Evolutionary conservation across 1,139 yeast species (phyloP).

Genomic region (Geotrichum fermentans): DNA sequence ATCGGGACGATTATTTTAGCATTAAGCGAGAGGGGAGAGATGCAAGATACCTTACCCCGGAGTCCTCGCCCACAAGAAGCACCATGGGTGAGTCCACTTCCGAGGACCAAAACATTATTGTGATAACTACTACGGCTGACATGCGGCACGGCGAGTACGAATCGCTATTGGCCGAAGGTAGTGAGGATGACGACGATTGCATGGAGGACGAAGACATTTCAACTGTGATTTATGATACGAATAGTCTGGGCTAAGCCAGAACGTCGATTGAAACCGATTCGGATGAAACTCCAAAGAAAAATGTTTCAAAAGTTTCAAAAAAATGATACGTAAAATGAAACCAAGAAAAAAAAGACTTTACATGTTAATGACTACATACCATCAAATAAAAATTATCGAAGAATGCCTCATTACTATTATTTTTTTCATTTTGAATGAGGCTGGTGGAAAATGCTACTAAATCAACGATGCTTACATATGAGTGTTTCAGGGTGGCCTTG

Average conservation of each 20-base stretch:
- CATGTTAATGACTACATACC: too few species aligned
- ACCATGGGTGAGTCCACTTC: not conserved
- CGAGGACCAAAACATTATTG: not conserved
- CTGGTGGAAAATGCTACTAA: too few species aligned
- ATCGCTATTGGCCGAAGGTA: not conserved
- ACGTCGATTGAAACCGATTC: too few species aligned
- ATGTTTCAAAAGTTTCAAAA: too few species aligned
- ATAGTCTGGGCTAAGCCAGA: not conserved
- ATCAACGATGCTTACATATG: too few species aligned
- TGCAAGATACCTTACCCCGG: not conserved
- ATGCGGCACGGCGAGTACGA: slow-evolving; percentile 8
- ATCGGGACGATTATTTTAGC: not conserved
- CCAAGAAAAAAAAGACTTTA: too few species aligned
- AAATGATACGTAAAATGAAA: too few species aligned
- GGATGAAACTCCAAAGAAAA: too few species aligned
- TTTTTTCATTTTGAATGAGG: too few species aligned
- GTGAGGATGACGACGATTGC: slow-evolving; percentile 9
- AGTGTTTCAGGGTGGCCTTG: too few species aligned
- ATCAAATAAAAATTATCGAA: too few species aligned
- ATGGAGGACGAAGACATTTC: slow-evolving; percentile 2
- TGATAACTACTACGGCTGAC: slow-evolving; percentile 3
- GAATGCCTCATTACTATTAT: too few species aligned
- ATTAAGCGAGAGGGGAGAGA: not conserved
- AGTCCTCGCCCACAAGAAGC: not conserved
- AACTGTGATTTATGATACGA: slow-evolving; percentile 4